phyloP scores from a whole-genome alignment of 768 basidiomycete species.

The Austroboletus eburneus region DNA sequence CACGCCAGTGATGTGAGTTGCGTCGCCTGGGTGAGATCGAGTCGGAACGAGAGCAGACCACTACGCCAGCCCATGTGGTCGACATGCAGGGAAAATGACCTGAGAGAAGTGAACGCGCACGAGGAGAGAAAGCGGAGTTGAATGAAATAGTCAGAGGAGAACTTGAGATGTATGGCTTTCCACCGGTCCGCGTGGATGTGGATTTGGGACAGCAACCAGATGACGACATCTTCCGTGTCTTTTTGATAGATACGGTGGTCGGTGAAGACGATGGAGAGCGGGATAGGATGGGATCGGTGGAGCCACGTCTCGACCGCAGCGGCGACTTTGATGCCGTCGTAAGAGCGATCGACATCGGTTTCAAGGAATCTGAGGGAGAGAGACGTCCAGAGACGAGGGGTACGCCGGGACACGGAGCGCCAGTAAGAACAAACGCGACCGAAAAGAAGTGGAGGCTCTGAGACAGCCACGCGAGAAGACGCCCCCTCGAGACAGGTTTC shows the following conservation, averaged over 20 bases:
- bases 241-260: slow-evolving; percentile 25
- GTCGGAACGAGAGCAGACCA: slow-evolving; percentile 14
- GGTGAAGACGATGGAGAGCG: slow-evolving; percentile 23
- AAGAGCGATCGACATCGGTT: slow-evolving; percentile 17
- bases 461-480: background rate
- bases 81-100: slow-evolving; percentile 20
- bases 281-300: slow-evolving; percentile 15
- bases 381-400: slow-evolving; percentile 24
- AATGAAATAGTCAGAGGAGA: slow-evolving; percentile 26
- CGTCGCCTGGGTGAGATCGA: slow-evolving; percentile 17
- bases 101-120: slow-evolving; percentile 19
- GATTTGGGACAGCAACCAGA: slow-evolving; percentile 18
- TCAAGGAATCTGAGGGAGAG: slow-evolving; percentile 23
- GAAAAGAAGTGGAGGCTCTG: slow-evolving; percentile 23
- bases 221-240: slow-evolving; percentile 20
- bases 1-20: slow-evolving; percentile 21
- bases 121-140: slow-evolving; percentile 16
- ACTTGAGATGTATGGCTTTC: slow-evolving; percentile 24
- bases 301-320: slow-evolving; percentile 22
- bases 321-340: slow-evolving; percentile 13
- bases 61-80: slow-evolving; percentile 29
- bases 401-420: slow-evolving; percentile 16
- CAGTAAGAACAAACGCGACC: slow-evolving; percentile 24
- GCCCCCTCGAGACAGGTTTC: slow-evolving; percentile 14
- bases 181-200: slow-evolving; percentile 17